Evolutionary conservation across 1,139 yeast species (phyloP), one percentile per base, ranked within the genome.

Genomic region (Candida albicans): DNA sequence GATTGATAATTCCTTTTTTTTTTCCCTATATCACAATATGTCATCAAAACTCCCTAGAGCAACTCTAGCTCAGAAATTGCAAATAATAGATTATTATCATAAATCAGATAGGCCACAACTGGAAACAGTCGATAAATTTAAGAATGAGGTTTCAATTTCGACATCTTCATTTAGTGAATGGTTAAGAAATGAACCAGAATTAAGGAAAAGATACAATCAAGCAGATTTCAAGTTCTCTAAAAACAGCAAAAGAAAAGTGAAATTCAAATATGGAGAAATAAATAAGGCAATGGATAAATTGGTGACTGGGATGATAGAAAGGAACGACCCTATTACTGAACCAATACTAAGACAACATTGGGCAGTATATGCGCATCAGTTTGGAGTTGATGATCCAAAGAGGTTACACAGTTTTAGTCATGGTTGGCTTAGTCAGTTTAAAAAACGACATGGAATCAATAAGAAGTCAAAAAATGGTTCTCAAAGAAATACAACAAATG

Each of bases 401-500:
- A 58, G 85, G 42, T 59, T 76, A 44, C 72, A 68, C 33, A 69
- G 74, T 14, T 80, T 78, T 52, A 75, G 81, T 51, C 84, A 80
- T 57, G 85, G 85, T 7, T 80, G 85, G 85, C 60, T 80, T 36
- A 67, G 77, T 18, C 83, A 77, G 52, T 80, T 80, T 56, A 80
- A 80, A 55, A 79, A 77, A 52, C 60, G 84, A 43, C 82, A 79
- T 52, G 83, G 83, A 0, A 60, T 80, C 37, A 70, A 68, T 48
- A 71, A 67, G 48, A 31, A 31, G 31, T 24, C 35, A 14, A 31
- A 26, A 65, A 66, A 41, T 55, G 70, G 43, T 64, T 29, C 30
- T 14, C 36, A 15, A 36, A 26, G 8, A 22, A 22, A 15, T 8
- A 4, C 22, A 36, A 31, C 3, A 24, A 13, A 8, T 11, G 35